Conservation (phyloP, 2,329 filamentous ascomycete species). For the Colletotrichum tropicicola region DNA sequence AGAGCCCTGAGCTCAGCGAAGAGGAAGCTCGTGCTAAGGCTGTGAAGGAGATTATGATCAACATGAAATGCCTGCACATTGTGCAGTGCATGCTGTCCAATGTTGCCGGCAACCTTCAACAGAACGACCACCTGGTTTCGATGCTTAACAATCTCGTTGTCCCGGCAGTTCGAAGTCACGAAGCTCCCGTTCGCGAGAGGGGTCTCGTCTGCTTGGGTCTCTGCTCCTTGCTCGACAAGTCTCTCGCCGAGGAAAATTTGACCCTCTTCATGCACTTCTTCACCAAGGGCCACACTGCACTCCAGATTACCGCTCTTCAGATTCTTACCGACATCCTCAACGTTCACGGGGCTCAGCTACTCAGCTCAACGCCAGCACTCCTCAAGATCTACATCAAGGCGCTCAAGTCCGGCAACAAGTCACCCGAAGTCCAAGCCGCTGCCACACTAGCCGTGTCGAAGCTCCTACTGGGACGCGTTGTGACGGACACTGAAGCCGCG, state of each 20-base stretch:
- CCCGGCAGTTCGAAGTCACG: slow-evolving; percentile 91
- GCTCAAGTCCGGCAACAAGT: slow-evolving; percentile 75
- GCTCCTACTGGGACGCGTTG: slow-evolving; percentile 81
- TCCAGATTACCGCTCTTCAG: slow-evolving; percentile 90
- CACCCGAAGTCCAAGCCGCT: slow-evolving; percentile 80
- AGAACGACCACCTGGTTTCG: slow-evolving; percentile 91
- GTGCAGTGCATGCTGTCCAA: slow-evolving; percentile 98
- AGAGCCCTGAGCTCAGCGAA: slow-evolving; percentile 59
- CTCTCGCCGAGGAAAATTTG: slow-evolving; percentile 90
- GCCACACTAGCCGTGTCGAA: slow-evolving; percentile 87
- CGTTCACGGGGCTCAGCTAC: slow-evolving; percentile 83
- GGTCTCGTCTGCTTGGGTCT: slow-evolving; percentile 90
- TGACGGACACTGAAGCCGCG: slow-evolving; percentile 73
- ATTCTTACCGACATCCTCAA: slow-evolving; percentile 94
- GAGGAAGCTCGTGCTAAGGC: slow-evolving; percentile 79
- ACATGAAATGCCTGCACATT: slow-evolving; percentile 98
- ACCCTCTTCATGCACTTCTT: slow-evolving; percentile 96
- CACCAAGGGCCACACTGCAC: slow-evolving; percentile 86
- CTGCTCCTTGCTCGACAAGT: slow-evolving; percentile 90
- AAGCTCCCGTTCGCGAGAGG: slow-evolving; percentile 90
- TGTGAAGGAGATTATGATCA: slow-evolving; percentile 91
- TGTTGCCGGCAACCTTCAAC: slow-evolving; percentile 85
- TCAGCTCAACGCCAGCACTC: slow-evolving; percentile 73
- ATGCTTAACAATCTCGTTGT: slow-evolving; percentile 98
- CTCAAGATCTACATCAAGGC: slow-evolving; percentile 88